A percentile compares a stretch with the other conserved stretches of the same genome.
Conservation (phyloP, 169 alveolate species). For the Plasmodium inui region DNA sequence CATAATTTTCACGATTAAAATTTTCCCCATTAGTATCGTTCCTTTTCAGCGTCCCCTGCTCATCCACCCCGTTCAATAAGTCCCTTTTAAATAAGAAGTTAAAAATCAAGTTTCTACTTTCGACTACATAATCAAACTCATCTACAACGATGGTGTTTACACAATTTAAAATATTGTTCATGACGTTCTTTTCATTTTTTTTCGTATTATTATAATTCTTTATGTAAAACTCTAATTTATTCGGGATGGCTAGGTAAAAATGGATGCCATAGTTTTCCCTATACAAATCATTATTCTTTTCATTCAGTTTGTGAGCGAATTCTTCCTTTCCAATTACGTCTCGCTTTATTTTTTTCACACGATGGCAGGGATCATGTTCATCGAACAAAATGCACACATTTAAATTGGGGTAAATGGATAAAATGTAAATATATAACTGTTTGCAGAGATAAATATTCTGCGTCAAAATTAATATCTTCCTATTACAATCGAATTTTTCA, state of each 20-base stretch:
- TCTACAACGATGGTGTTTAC: conserved; percentile 56
- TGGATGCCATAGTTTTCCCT: conserved; percentile 58
- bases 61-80: not conserved
- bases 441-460: conserved; percentile 71
- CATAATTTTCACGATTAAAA: conserved; percentile 17
- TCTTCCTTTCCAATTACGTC: conserved; percentile 8
- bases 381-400: conserved; percentile 60
- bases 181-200: conserved; percentile 61
- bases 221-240: conserved; percentile 52
- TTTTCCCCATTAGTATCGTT: not conserved
- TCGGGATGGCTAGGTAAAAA: conserved; percentile 54
- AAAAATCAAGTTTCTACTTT: conserved; percentile 48
- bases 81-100: conserved; percentile 40
- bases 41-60: not conserved
- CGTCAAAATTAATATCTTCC: conserved; percentile 54
- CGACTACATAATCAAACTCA: conserved; percentile 56
- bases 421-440: conserved; percentile 67
- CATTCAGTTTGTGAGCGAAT: not conserved
- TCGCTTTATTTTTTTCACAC: conserved; percentile 8
- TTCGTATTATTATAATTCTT: conserved; percentile 58
- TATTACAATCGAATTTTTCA: conserved; percentile 55
- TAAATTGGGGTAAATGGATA: conserved; percentile 66
- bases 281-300: not conserved
- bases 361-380: conserved; percentile 24
- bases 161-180: conserved; percentile 70